Evolutionary conservation across 2,329 filamentous ascomycete genomes (phyloP).

Genomic region (Pseudopithomyces maydicus): DNA sequence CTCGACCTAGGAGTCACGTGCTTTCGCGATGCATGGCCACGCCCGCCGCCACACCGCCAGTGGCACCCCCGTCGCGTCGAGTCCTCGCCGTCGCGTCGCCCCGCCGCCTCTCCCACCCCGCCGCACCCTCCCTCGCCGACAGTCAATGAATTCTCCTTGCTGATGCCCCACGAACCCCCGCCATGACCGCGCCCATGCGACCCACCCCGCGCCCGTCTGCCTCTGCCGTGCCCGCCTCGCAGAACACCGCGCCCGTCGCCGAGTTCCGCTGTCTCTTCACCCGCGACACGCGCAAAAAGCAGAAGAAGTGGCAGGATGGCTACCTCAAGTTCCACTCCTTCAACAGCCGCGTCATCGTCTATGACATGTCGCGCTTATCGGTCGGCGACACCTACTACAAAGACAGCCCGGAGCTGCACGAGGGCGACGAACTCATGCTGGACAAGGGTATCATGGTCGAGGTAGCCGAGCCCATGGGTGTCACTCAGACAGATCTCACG

Average conservation of each 20-base stretch:
- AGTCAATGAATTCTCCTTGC: no score
- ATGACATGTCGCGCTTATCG: constrained; percentile 79
- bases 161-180: no score
- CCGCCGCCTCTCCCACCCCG: constrained; percentile 10
- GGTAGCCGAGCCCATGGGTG: constrained; percentile 75
- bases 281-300: constrained; percentile 81
- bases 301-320: constrained; percentile 94
- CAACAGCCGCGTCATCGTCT: constrained; percentile 90
- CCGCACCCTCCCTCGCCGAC: no score
- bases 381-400: constrained; percentile 87
- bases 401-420: constrained; percentile 68
- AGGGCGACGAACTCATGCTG: constrained; percentile 81
- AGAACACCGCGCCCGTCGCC: constrained; percentile 74
- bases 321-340: constrained; percentile 86
- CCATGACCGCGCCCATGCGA: constrained; percentile 34
- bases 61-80: no score
- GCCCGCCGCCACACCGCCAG: constrained; percentile 10
- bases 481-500: constrained; percentile 76
- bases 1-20: constrained; percentile 5
- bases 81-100: no score
- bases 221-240: constrained; percentile 53
- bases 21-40: not conserved
- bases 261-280: constrained; percentile 89
- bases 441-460: constrained; percentile 81
- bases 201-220: constrained; percentile 29